These are phyloP conservation scores for Suillus subluteus DNA, from an alignment of 768 basidiomycete genomes.

Conservation along the genomic window DNA sequence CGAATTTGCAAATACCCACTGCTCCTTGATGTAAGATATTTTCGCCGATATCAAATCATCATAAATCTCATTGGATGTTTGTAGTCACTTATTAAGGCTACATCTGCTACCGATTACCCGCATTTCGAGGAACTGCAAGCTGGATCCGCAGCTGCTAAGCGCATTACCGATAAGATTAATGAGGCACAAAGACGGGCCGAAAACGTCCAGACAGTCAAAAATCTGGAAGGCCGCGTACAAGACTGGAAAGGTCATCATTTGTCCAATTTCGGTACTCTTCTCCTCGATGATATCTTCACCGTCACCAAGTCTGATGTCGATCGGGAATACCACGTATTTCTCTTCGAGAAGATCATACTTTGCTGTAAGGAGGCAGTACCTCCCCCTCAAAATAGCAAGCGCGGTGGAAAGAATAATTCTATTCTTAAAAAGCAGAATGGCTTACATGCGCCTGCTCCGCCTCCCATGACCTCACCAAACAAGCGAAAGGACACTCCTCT, in stretches of 20 bases:
- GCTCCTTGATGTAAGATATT: conserved; percentile 72
- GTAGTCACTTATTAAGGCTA: conserved; percentile 78
- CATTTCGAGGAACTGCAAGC: conserved; percentile 80
- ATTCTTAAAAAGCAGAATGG: conserved; percentile 82
- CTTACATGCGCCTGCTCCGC: conserved; percentile 49
- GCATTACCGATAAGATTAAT: conserved; percentile 94
- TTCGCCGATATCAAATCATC: conserved; percentile 19
- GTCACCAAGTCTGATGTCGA: conserved; percentile 97
- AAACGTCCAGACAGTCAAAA: conserved; percentile 89
- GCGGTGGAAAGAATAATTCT: conserved; percentile 82
- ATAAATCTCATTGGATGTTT: conserved; percentile 15
- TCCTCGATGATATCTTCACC: conserved; percentile 93
- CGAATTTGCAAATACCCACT: conserved; percentile 98
- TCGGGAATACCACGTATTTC: conserved; percentile 97
- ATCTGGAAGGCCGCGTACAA: conserved; percentile 83
- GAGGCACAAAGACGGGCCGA: conserved; percentile 92
- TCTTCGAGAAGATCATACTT: conserved; percentile 98
- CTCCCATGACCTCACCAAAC: conserved; percentile 52
- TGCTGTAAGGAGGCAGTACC: conserved; percentile 93
- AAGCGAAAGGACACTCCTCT: conserved; percentile 82
- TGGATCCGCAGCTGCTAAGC: conserved; percentile 86
- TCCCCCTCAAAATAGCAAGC: conserved; percentile 61
- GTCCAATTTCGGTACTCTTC: conserved; percentile 90
- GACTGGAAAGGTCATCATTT: conserved; percentile 99
- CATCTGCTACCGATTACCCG: conserved; percentile 62